These are phyloP conservation scores for Lodderomyces beijingensis DNA, from an alignment of 1,139 yeast species.

Conservation along the genomic window DNA sequence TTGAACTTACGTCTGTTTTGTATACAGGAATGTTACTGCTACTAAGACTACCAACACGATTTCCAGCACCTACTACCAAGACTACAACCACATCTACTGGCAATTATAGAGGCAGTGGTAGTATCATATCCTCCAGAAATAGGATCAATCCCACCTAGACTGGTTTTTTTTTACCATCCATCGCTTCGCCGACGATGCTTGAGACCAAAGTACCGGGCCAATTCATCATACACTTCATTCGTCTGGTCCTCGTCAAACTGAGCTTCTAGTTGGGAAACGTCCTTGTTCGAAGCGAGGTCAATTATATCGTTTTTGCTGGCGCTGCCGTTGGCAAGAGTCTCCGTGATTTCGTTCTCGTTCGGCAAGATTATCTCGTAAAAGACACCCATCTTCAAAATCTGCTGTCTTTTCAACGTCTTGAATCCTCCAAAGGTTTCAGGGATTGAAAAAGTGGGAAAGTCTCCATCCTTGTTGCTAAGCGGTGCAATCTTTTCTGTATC, in stretches of 20 bases:
- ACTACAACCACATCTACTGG: too few relatives aligned
- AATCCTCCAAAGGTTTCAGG: slow-evolving; percentile 62
- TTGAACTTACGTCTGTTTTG: not conserved
- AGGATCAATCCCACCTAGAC: too few relatives aligned
- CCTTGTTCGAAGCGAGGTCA: slow-evolving; percentile 13
- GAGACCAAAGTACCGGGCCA: slow-evolving; percentile 69
- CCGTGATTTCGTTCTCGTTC: slow-evolving; percentile 40
- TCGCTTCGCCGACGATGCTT: slow-evolving; percentile 47
- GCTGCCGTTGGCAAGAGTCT: slow-evolving; percentile 18
- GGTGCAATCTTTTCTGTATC: slow-evolving; percentile 18
- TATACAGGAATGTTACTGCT: too few relatives aligned
- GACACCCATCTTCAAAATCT: slow-evolving; percentile 51
- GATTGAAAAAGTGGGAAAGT: slow-evolving; percentile 51
- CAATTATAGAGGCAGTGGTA: too few relatives aligned
- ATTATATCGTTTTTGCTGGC: slow-evolving; percentile 7
- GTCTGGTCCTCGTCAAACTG: slow-evolving; percentile 27
- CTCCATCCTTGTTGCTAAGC: slow-evolving; percentile 67
- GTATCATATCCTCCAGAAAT: too few relatives aligned
- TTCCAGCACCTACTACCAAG: too few relatives aligned
- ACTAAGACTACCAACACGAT: too few relatives aligned
- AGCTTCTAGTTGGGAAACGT: slow-evolving; percentile 34
- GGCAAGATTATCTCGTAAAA: slow-evolving; percentile 69
- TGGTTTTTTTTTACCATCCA: slow-evolving; percentile 53
- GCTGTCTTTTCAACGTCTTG: slow-evolving; percentile 36
- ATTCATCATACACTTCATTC: slow-evolving; percentile 52